Evolutionary conservation across 495 filamentous ascomycete genomes (phyloP).

Genomic region (Aspergillus cavernicola): DNA sequence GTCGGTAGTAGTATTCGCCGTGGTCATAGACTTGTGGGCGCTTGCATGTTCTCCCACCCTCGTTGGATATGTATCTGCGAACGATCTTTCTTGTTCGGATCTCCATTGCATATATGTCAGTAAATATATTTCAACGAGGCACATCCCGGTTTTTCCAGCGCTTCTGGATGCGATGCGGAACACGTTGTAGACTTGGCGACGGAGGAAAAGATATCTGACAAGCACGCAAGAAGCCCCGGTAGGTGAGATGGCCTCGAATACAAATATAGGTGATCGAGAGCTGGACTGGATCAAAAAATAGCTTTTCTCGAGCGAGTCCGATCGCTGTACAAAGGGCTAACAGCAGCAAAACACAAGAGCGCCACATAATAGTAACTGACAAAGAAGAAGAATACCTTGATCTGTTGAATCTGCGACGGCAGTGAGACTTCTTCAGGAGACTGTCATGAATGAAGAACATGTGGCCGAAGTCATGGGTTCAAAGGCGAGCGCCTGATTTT

Average conservation of each 20-base stretch:
- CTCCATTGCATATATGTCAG: conserved; percentile 17
- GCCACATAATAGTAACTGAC: conserved; percentile 7
- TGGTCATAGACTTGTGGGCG: conserved; percentile 9
- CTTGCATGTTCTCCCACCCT: conserved; percentile 7
- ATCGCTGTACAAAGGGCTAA: conserved; percentile 13
- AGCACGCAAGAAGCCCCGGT: background rate
- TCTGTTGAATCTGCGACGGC: conserved; percentile 3
- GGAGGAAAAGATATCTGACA: background rate
- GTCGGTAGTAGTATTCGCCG: conserved; percentile 12
- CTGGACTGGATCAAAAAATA: background rate
- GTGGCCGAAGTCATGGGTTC: conserved; percentile 30
- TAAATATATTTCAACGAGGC: conserved; percentile 9
- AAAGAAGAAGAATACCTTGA: conserved; percentile 11
- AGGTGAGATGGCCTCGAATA: conserved; percentile 3
- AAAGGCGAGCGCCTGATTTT: conserved; percentile 21
- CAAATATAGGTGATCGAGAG: conserved; percentile 3
- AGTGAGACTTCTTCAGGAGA: conserved; percentile 6
- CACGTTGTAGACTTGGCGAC: background rate
- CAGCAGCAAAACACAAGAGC: conserved; percentile 4
- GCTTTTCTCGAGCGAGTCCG: background rate
- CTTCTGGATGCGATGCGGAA: background rate
- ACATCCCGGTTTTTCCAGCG: conserved; percentile 8
- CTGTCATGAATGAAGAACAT: conserved; percentile 21
- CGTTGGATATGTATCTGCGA: conserved; percentile 10
- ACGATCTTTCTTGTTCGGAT: conserved; percentile 20